phyloP scores from a whole-genome alignment of 768 basidiomycete species.

The Serendipita vermifera region DNA sequence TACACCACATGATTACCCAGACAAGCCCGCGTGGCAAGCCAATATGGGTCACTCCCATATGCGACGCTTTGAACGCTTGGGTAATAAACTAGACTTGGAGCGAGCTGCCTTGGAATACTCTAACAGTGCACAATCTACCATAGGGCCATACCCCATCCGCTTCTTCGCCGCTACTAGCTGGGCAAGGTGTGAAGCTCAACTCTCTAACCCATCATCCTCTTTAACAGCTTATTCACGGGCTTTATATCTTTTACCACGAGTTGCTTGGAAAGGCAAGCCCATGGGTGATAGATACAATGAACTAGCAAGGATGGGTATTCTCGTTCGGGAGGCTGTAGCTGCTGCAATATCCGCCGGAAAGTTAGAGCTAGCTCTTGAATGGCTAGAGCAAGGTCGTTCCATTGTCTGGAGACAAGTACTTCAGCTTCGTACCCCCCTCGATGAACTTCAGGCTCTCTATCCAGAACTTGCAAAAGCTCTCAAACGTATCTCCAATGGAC shows the following conservation, averaged over 20 bases:
- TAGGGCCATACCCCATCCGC: not conserved
- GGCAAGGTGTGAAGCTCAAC: not conserved
- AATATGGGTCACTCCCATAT: too few species aligned
- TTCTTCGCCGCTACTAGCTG: not conserved
- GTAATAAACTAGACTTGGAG: too few species aligned
- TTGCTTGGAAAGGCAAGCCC: not conserved
- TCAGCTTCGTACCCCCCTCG: conserved; percentile 20
- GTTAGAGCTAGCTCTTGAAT: conserved; percentile 18
- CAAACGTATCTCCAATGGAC: not conserved
- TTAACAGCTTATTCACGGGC: not conserved
- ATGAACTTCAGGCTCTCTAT: conserved; percentile 16
- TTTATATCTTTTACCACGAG: not conserved
- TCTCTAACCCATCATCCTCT: not conserved
- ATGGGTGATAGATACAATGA: not conserved
- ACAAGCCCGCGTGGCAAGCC: too few species aligned
- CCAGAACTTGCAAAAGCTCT: conserved; percentile 10
- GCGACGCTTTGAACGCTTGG: too few species aligned
- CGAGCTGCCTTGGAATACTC: too few species aligned
- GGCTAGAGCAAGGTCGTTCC: conserved; percentile 22
- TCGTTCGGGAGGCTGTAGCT: not conserved
- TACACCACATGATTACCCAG: too few species aligned
- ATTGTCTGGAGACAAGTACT: conserved; percentile 22
- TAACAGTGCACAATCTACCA: not conserved
- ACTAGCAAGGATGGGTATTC: not conserved
- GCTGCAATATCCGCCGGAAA: not conserved